Conservation (phyloP, 441 rosid species). For the Euphorbia corollata region DNA sequence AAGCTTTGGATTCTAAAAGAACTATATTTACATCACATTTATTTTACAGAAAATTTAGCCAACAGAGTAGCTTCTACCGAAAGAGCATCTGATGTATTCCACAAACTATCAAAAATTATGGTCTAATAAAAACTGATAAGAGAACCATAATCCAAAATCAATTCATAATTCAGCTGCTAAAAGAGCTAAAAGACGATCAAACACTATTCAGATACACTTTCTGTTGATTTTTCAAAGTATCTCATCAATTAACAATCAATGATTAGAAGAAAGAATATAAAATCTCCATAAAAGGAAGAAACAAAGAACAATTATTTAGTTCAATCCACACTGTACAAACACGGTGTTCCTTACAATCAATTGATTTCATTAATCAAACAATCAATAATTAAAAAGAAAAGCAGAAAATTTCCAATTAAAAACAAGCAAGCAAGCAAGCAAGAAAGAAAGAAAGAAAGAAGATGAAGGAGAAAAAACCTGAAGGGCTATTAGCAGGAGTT, state of each 20-base stretch:
- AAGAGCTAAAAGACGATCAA: neutral
- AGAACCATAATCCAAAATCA: neutral
- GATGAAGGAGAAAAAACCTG: constrained; percentile 29
- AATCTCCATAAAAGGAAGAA: neutral
- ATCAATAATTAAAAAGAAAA: neutral
- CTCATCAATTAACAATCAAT: neutral
- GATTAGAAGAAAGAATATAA: neutral
- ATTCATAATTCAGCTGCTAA: neutral
- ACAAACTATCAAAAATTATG: neutral
- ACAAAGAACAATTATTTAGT: neutral
- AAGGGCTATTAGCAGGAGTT: constrained; percentile 50
- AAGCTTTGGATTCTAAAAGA: neutral
- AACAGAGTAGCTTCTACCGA: neutral
- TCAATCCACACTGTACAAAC: neutral
- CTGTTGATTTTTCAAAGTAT: neutral
- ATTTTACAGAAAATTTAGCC: neutral
- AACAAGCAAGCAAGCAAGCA: neutral
- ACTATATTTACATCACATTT: neutral
- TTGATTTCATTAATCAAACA: constrained; percentile 8
- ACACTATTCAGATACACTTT: neutral
- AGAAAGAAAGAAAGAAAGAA: neutral
- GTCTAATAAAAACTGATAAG: neutral
- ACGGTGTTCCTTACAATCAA: neutral
- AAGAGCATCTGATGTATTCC: neutral
- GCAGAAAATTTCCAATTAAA: neutral